Base-by-base conservation (phyloP, 805 yeast species). In the Kockiozyma suomiensis region DNA sequence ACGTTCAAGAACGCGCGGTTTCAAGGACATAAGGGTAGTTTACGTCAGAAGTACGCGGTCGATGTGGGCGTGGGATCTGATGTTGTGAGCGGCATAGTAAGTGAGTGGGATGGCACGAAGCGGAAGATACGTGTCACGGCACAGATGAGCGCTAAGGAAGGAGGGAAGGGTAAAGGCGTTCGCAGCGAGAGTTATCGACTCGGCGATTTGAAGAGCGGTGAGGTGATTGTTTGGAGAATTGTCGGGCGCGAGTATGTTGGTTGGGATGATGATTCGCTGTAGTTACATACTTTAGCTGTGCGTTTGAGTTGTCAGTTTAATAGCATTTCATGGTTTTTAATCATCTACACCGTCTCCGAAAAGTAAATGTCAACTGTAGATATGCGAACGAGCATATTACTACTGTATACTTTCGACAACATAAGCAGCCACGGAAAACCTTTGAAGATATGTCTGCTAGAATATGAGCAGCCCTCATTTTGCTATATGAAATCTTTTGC, bases 171-270 rank as follows among this genome's bases (percentile, higher is more conserved):
- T 66, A 82, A 81, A 70, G 96, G 87, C 54, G 78, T 87, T 41
- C 81, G 77, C 59, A 81, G 80, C 58, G 85, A 83, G 46, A 80
- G 87, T 45, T 88, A 87, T 72, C 84, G 84, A 68, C 72, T 92
- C 2, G 76, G 82, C 1, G 96, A 90, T 60, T 80, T 93, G 82
- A 85, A 82, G 70, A 77, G 83, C 59, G 99, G 99, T 3, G 85
- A 84, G 67, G 76, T 93, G 12, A 81, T 88, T 64, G 88, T 92
- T 3, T 94, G 85, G 74, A 82, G 98, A 70, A 82, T 83, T 5
- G 86, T 91, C 33, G 89, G 88, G 12, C 82, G 90, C 62, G 84
- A 82, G 37, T 85, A 80, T 68, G 81, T 90, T 43, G 87, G 85
- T 3, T 91, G 97, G 97, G 57, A 57, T 23, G 49, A 50, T n/a